These are phyloP conservation scores for Botrytis elliptica DNA, from an alignment of 2,329 filamentous ascomycete species.

Conservation along the genomic window DNA sequence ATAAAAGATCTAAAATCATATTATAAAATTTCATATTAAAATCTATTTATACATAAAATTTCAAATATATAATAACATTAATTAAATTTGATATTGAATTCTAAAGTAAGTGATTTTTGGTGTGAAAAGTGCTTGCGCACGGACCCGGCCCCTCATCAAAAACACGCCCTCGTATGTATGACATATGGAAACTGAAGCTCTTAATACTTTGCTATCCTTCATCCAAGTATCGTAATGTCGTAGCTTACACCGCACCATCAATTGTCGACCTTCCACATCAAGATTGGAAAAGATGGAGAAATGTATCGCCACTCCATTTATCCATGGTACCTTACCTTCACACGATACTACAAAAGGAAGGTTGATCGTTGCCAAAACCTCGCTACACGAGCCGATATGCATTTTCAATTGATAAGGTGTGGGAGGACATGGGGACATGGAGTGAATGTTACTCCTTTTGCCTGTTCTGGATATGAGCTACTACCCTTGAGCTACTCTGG, in stretches of 20 bases:
- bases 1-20: too few species aligned
- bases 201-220: too few species aligned
- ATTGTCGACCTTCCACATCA: constrained; percentile 9
- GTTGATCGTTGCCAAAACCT: neutral
- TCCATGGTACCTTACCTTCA: constrained; percentile 5
- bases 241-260: neutral
- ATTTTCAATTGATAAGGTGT: constrained; percentile 13
- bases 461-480: neutral
- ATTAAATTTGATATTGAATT: too few species aligned
- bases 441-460: neutral
- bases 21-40: too few species aligned
- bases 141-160: too few species aligned
- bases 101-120: too few species aligned
- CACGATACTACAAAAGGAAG: constrained; percentile 17
- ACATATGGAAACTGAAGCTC: neutral
- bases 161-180: too few species aligned
- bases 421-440: constrained; percentile 2
- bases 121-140: too few species aligned
- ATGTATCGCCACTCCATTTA: neutral
- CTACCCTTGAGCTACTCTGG: neutral
- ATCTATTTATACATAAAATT: too few species aligned
- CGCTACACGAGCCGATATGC: neutral
- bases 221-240: too few species aligned
- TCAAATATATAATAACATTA: too few species aligned
- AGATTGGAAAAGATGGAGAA: constrained; percentile 4